Conservation (phyloP, 2,329 filamentous ascomycete genomes). For the Colletotrichum endophyticum region DNA sequence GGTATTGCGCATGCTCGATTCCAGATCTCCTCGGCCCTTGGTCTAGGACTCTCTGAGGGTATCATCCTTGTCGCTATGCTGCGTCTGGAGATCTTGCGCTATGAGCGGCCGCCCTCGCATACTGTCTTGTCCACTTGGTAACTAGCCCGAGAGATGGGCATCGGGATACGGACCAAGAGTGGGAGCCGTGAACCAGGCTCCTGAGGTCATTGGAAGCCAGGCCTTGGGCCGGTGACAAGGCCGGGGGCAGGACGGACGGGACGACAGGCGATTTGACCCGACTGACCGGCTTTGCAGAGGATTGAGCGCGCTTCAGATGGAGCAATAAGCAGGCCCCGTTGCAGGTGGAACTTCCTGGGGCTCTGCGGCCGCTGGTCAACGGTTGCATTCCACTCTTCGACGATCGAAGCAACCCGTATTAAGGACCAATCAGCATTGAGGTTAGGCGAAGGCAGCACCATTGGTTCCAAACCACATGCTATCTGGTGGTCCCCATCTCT, state of each 20-base stretch:
- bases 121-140: not conserved
- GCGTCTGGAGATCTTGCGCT: not conserved
- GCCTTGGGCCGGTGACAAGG: not conserved
- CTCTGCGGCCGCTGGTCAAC: conserved; percentile 6
- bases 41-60: not conserved
- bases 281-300: not conserved
- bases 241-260: not conserved
- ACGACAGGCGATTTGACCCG: conserved; percentile 2
- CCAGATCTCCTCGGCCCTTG: not conserved
- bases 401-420: not conserved
- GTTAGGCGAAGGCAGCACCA: not conserved
- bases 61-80: not conserved
- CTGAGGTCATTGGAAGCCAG: not conserved
- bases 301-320: not conserved
- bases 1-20: not conserved
- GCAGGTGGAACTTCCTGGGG: not conserved
- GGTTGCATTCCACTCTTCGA: not conserved
- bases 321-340: not conserved
- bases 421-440: not conserved
- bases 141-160: not conserved
- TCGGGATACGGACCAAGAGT: not conserved
- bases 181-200: not conserved
- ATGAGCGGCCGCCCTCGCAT: not conserved
- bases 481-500: not conserved
- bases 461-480: not conserved